phyloP scores from a whole-genome alignment of 2,329 filamentous ascomycete genomes.

The Xenosphaeropsis pyriputrescens region DNA sequence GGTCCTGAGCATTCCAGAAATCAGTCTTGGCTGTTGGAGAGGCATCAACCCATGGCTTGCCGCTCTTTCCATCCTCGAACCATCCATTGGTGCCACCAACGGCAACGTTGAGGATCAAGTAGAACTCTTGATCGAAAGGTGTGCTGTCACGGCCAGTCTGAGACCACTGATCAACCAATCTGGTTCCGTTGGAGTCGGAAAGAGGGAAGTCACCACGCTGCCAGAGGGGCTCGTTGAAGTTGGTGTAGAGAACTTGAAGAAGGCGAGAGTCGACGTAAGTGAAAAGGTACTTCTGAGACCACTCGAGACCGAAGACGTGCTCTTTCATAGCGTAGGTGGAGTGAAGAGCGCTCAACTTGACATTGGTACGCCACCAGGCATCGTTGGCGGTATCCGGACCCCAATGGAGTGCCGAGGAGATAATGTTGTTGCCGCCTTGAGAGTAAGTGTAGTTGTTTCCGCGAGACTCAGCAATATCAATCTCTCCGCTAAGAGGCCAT shows the following conservation, averaged over 20 bases:
- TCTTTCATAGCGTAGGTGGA: conserved; percentile 55
- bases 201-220: conserved; percentile 52
- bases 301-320: conserved; percentile 73
- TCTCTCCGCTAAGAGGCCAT: conserved; percentile 72
- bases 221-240: conserved; percentile 56
- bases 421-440: conserved; percentile 69
- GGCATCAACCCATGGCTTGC: conserved; percentile 68
- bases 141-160: conserved; percentile 44
- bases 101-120: conserved; percentile 61
- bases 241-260: conserved; percentile 66
- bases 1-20: conserved; percentile 55
- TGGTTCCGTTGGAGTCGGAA: conserved; percentile 48
- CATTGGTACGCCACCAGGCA: conserved; percentile 72
- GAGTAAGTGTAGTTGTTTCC: conserved; percentile 69
- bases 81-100: conserved; percentile 72
- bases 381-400: conserved; percentile 59
- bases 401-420: conserved; percentile 71
- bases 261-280: conserved; percentile 73
- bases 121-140: conserved; percentile 65
- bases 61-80: conserved; percentile 58
- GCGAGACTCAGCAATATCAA: conserved; percentile 68
- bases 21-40: conserved; percentile 54
- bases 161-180: conserved; percentile 48
- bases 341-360: conserved; percentile 60
- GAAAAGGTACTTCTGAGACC: conserved; percentile 80